These are phyloP conservation scores for Nadsonia commutata DNA, from an alignment of 1,139 yeast genomes.

Conservation along the genomic window DNA sequence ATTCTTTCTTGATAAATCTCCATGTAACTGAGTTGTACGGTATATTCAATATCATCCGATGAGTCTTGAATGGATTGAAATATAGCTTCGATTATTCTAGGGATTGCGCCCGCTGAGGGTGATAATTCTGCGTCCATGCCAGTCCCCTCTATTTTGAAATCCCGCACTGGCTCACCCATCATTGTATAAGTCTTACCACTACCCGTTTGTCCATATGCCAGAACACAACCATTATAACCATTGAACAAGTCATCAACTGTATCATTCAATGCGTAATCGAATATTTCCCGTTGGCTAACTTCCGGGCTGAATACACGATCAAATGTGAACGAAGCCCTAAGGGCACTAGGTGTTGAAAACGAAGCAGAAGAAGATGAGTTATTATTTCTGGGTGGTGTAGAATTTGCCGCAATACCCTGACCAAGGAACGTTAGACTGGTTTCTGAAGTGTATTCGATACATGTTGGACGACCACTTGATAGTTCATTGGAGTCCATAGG, in stretches of 20 bases:
- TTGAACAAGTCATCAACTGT: slow-evolving; percentile 54
- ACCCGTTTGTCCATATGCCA: slow-evolving; percentile 85
- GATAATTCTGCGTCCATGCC: too few species aligned
- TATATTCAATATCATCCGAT: slow-evolving; percentile 44
- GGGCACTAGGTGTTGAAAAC: slow-evolving; percentile 8
- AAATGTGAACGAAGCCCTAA: slow-evolving; percentile 35
- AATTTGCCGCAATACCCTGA: too few species aligned
- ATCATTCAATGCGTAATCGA: slow-evolving; percentile 41
- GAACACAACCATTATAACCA: slow-evolving; percentile 75
- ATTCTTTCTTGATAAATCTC: slow-evolving; percentile 75
- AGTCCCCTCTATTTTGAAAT: too few species aligned
- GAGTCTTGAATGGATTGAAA: slow-evolving; percentile 42
- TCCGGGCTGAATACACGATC: slow-evolving; percentile 48
- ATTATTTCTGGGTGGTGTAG: too few species aligned
- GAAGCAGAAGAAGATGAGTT: slow-evolving; percentile 12
- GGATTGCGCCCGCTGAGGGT: slow-evolving; percentile 47
- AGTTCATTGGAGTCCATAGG: too few species aligned
- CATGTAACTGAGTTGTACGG: slow-evolving; percentile 59
- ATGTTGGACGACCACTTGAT: too few species aligned
- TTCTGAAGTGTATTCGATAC: too few species aligned
- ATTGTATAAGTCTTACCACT: slow-evolving; percentile 79
- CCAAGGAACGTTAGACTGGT: too few species aligned
- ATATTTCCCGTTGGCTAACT: slow-evolving; percentile 44
- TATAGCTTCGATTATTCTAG: slow-evolving; percentile 54
- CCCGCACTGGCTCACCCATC: slow-evolving; percentile 47